A percentile compares a stretch with the other conserved stretches of the same genome.
phyloP scores from a whole-genome alignment of 179 eudicot genomes.

The Silene coronaria region DNA sequence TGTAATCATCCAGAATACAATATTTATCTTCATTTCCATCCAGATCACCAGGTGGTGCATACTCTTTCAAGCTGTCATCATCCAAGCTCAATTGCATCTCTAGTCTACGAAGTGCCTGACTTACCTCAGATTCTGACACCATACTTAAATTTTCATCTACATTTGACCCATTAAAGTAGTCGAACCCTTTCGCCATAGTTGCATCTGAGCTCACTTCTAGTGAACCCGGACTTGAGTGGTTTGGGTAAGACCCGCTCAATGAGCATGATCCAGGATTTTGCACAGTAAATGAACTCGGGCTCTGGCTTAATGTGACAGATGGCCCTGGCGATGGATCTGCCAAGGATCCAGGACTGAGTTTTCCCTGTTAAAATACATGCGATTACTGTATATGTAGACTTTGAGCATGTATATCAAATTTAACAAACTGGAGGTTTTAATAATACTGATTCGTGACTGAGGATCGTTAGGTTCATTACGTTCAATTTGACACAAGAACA shows the following conservation, averaged over 20 bases:
- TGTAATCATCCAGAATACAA: slow-evolving; percentile 27
- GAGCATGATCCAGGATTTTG: slow-evolving; percentile 45
- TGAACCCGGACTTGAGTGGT: slow-evolving; percentile 51
- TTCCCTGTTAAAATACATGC: slow-evolving; percentile 42
- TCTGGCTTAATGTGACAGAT: slow-evolving; percentile 43
- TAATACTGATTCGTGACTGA: not conserved
- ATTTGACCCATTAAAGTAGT: slow-evolving; percentile 25
- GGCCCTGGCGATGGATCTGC: slow-evolving; percentile 44
- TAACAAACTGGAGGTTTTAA: not conserved
- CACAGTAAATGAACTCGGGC: slow-evolving; percentile 39
- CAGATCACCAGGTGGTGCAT: slow-evolving; percentile 30
- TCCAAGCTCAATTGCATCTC: slow-evolving; percentile 74
- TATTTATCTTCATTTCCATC: slow-evolving; percentile 35
- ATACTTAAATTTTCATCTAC: slow-evolving; percentile 26
- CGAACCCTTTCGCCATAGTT: slow-evolving; percentile 27
- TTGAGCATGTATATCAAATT: not conserved
- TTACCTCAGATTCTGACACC: slow-evolving; percentile 38
- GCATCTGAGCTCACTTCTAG: slow-evolving; percentile 59
- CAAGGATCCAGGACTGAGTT: slow-evolving; percentile 34
- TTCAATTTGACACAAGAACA: not conserved
- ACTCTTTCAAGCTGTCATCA: slow-evolving; percentile 50
- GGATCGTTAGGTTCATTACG: not conserved
- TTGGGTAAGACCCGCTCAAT: slow-evolving; percentile 42
- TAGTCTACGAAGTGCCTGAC: slow-evolving; percentile 58
- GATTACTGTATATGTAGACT: not conserved